Evolutionary conservation across 768 basidiomycete species (phyloP).

Genomic region (Tricholoma sp.): DNA sequence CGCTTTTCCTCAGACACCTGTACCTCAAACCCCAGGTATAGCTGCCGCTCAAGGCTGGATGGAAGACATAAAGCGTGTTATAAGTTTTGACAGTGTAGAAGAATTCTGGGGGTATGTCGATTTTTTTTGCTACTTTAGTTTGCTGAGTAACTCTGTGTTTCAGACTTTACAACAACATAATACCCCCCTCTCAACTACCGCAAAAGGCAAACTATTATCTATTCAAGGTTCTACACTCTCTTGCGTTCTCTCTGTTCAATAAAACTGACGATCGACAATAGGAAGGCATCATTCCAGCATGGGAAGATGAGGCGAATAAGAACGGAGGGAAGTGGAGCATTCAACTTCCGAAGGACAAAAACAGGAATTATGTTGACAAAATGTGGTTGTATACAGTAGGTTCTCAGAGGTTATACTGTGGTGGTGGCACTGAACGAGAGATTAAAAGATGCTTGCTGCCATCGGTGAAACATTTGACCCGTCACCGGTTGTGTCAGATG

Average conservation of each 20-base stretch:
- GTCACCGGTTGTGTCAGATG: conserved; percentile 49
- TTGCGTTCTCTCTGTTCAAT: background rate
- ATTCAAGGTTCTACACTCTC: conserved; percentile 69
- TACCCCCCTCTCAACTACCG: conserved; percentile 88
- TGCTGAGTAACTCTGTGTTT: conserved; percentile 16
- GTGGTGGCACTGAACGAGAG: conserved; percentile 3
- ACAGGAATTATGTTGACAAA: conserved; percentile 74
- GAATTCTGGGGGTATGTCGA: conserved; percentile 93
- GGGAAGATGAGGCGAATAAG: conserved; percentile 97
- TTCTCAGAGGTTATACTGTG: conserved; percentile 3
- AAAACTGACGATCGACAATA: conserved; percentile 23
- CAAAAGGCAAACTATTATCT: conserved; percentile 99
- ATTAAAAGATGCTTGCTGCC: conserved; percentile 90
- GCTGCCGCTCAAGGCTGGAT: conserved; percentile 89
- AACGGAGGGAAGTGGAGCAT: conserved; percentile 99
- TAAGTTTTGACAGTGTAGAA: conserved; percentile 94
- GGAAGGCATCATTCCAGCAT: conserved; percentile 96
- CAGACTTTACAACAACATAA: conserved; percentile 94
- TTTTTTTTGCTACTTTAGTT: conserved; percentile 2
- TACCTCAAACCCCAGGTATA: conserved; percentile 67
- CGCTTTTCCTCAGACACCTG: conserved; percentile 72
- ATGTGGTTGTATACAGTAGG: conserved; percentile 98
- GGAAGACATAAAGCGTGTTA: conserved; percentile 97
- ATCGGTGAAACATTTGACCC: conserved; percentile 99
- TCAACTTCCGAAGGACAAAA: conserved; percentile 95